phyloP scores from a whole-genome alignment of 306 rosid genomes.

The Glycine soja region DNA sequence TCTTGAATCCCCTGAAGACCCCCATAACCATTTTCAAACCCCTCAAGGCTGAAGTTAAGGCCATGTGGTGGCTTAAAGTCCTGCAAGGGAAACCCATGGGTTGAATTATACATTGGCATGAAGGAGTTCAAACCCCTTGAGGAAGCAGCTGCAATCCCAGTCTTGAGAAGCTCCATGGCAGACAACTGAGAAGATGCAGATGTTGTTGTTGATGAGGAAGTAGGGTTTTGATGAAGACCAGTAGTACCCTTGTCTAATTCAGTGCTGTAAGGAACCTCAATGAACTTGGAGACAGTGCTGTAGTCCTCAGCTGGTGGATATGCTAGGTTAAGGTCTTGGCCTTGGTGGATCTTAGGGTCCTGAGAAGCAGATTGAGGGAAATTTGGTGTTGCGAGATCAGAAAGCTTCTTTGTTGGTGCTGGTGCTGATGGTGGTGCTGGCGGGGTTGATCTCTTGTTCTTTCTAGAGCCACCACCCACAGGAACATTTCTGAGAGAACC shows the following conservation, averaged over 20 bases:
- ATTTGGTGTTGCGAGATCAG: slow-evolving; percentile 47
- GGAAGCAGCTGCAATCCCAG: slow-evolving; percentile 54
- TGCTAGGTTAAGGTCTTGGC: slow-evolving; percentile 88
- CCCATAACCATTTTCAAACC: slow-evolving; percentile 70
- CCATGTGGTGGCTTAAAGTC: slow-evolving; percentile 68
- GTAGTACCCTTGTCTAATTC: slow-evolving; percentile 40
- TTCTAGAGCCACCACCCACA: slow-evolving; percentile 97
- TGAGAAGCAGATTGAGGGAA: slow-evolving; percentile 62
- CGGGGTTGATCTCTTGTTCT: slow-evolving; percentile 78
- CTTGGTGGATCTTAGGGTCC: slow-evolving; percentile 79
- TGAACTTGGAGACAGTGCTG: slow-evolving; percentile 55
- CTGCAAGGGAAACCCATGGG: slow-evolving; percentile 63
- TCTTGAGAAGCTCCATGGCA: slow-evolving; percentile 79
- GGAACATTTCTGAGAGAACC: slow-evolving; percentile 96
- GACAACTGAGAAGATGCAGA: slow-evolving; percentile 50
- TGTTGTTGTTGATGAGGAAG: slow-evolving; percentile 50
- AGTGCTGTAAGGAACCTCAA: slow-evolving; percentile 51
- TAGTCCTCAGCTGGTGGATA: slow-evolving; percentile 67
- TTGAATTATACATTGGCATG: slow-evolving; percentile 65
- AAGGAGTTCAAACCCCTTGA: slow-evolving; percentile 76
- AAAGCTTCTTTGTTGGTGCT: slow-evolving; percentile 54
- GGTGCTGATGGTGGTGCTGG: slow-evolving; percentile 51
- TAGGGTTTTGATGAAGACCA: slow-evolving; percentile 47
- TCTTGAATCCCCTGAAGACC: slow-evolving; percentile 67
- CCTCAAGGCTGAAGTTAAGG: slow-evolving; percentile 73